Evolutionary conservation across 2,329 filamentous ascomycete species (phyloP).

Genomic region (Cercospora zeina): DNA sequence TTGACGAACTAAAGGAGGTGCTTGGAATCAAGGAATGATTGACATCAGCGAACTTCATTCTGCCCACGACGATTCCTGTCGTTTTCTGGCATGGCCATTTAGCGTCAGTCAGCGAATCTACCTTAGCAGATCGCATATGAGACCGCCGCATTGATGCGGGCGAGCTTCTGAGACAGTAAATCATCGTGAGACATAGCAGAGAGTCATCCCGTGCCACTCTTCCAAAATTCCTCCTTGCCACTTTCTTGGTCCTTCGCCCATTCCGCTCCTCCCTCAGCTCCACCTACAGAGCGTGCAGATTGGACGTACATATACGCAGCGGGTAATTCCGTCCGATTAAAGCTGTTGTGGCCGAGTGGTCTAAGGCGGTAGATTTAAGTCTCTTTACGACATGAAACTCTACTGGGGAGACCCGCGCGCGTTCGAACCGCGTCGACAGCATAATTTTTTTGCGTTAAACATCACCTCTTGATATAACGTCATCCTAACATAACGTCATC

Average conservation of each 20-base stretch:
- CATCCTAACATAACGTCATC: too few species aligned
- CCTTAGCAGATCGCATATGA: too few species aligned
- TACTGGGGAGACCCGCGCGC: constrained; percentile 36
- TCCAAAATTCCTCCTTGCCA: background rate
- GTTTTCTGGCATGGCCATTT: too few species aligned
- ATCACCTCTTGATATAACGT: background rate
- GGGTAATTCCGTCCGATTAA: constrained; percentile 19
- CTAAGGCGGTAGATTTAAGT: constrained; percentile 40
- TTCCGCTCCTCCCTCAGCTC: background rate
- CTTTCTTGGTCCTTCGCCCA: background rate
- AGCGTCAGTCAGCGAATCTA: too few species aligned
- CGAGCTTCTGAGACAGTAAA: too few species aligned
- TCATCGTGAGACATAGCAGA: too few species aligned
- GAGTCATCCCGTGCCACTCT: too few species aligned
- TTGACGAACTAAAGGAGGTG: constrained; percentile 38
- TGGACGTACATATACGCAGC: constrained; percentile 15
- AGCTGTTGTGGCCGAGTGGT: constrained; percentile 37
- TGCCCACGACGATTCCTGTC: too few species aligned
- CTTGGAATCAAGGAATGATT: constrained; percentile 33
- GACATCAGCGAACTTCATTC: background rate
- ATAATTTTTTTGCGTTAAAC: background rate
- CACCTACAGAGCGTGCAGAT: too few species aligned
- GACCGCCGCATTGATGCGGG: too few species aligned
- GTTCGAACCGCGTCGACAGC: constrained; percentile 33
- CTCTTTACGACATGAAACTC: constrained; percentile 22